A percentile compares a stretch with the other conserved stretches of the same genome.
Evolutionary conservation across 1,284 basidiomycete genomes (phyloP).

Genomic region (Pascua sp.): DNA sequence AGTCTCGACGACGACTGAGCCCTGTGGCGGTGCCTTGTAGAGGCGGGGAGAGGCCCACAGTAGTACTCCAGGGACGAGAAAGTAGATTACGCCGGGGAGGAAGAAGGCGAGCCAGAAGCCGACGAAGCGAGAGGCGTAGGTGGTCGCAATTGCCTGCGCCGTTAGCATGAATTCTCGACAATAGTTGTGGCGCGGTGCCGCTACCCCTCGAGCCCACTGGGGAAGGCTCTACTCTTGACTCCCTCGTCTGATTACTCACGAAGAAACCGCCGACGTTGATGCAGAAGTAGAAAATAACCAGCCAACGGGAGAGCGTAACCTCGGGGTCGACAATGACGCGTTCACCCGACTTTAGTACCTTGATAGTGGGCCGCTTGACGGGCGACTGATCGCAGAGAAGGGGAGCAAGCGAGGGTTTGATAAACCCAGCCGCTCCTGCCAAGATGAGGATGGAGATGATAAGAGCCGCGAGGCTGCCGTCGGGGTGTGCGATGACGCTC

Average conservation of each 20-base stretch:
- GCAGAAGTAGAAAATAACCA: constrained; percentile 40
- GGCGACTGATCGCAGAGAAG: constrained; percentile 49
- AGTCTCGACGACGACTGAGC: constrained; percentile 51
- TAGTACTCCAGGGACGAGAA: constrained; percentile 42
- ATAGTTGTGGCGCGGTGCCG: too few species aligned
- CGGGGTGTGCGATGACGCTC: constrained; percentile 27
- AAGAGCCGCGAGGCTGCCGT: constrained; percentile 30
- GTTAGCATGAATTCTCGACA: too few species aligned
- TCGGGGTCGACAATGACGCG: constrained; percentile 47
- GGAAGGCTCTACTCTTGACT: too few species aligned
- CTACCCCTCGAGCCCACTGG: too few species aligned
- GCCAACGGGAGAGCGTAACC: constrained; percentile 40
- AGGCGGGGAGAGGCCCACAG: constrained; percentile 10
- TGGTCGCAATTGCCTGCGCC: constrained; percentile 30
- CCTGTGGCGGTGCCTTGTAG: constrained; percentile 49
- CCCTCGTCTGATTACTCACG: neutral
- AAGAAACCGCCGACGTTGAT: constrained; percentile 50
- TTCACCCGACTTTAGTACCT: constrained; percentile 35
- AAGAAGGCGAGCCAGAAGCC: constrained; percentile 53
- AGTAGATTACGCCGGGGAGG: constrained; percentile 53
- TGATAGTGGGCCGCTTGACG: constrained; percentile 33
- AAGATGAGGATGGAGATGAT: constrained; percentile 47
- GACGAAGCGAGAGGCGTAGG: constrained; percentile 43
- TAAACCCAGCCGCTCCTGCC: constrained; percentile 46
- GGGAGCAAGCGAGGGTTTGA: constrained; percentile 47